A percentile compares a stretch with the other conserved stretches of the same genome.
Evolutionary conservation across 2,329 filamentous ascomycete species (phyloP).

Genomic region (Talaromyces rugulosus): DNA sequence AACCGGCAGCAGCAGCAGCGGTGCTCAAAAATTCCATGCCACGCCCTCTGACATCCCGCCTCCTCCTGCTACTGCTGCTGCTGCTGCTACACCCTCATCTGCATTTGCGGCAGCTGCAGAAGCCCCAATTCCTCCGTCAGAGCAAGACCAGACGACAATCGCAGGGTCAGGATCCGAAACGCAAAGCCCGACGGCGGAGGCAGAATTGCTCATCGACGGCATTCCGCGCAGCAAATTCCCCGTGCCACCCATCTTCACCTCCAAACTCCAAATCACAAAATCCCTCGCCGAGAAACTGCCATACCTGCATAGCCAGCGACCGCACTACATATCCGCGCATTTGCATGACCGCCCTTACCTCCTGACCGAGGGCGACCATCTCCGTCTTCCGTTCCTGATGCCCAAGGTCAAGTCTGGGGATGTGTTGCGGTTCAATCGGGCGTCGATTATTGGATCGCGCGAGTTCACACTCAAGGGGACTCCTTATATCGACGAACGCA

Average conservation of each 20-base stretch:
- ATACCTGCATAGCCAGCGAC: constrained; percentile 39
- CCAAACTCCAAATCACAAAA: constrained; percentile 37
- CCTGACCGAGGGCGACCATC: constrained; percentile 60
- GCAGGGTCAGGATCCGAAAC: not conserved
- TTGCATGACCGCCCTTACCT: constrained; percentile 49
- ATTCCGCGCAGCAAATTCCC: constrained; percentile 30
- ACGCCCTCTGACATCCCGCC: constrained; percentile 24
- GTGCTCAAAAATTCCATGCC: constrained; percentile 22
- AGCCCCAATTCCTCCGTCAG: constrained; percentile 6
- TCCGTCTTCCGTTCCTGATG: constrained; percentile 78
- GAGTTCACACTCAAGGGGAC: constrained; percentile 84
- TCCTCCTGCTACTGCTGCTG: constrained; percentile 4
- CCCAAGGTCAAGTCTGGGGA: constrained; percentile 74
- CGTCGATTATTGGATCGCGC: constrained; percentile 73
- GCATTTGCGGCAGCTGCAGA: not conserved
- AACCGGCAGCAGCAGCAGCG: constrained; percentile 11
- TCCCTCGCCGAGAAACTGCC: constrained; percentile 42
- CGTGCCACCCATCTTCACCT: constrained; percentile 32
- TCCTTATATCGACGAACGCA: constrained; percentile 74
- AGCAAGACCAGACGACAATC: constrained; percentile 16
- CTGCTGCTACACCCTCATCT: not conserved
- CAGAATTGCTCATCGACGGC: constrained; percentile 21
- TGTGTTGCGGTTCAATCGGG: constrained; percentile 80
- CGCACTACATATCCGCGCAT: constrained; percentile 47
- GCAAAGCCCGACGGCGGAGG: not conserved